Conservation (phyloP, 1,284 basidiomycete genomes). For the Peniophora sp. region DNA sequence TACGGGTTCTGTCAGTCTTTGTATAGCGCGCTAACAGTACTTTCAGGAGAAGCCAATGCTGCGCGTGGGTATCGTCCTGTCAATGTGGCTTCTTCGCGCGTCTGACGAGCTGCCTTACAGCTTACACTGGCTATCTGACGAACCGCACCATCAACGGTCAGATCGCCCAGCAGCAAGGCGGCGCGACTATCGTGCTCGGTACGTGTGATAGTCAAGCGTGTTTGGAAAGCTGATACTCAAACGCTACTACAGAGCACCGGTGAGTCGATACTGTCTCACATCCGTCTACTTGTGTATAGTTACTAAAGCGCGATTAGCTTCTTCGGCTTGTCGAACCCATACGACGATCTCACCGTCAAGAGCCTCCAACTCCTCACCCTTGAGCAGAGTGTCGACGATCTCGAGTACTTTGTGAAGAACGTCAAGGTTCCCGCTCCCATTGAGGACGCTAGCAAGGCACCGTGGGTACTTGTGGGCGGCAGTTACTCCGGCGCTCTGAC, state of each 20-base stretch:
- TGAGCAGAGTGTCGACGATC: conserved; percentile 65
- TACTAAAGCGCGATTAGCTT: conserved; percentile 19
- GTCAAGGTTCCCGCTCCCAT: conserved; percentile 60
- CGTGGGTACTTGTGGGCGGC: conserved; percentile 65
- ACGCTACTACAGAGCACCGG: no score
- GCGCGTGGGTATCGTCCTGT: conserved; percentile 23
- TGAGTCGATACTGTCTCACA: no score
- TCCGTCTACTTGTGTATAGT: no score
- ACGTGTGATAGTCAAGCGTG: conserved; percentile 12
- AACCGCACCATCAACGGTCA: conserved; percentile 58
- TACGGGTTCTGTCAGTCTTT: conserved; percentile 17
- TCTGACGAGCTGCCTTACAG: conserved; percentile 20
- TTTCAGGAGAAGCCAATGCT: conserved; percentile 16
- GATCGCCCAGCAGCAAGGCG: conserved; percentile 61
- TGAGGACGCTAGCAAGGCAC: conserved; percentile 46
- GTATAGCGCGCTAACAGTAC: conserved; percentile 27
- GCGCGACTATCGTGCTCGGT: conserved; percentile 46
- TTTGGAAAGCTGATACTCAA: no score
- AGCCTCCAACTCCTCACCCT: conserved; percentile 56
- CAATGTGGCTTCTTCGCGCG: background rate
- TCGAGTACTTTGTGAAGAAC: conserved; percentile 63
- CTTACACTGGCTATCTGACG: conserved; percentile 49
- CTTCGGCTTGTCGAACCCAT: conserved; percentile 50
- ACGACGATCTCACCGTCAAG: conserved; percentile 48
- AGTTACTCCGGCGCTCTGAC: conserved; percentile 57